These are phyloP conservation scores for Eucommia ulmoides DNA, from an alignment of 257 asterid genomes.

Conservation along the genomic window DNA sequence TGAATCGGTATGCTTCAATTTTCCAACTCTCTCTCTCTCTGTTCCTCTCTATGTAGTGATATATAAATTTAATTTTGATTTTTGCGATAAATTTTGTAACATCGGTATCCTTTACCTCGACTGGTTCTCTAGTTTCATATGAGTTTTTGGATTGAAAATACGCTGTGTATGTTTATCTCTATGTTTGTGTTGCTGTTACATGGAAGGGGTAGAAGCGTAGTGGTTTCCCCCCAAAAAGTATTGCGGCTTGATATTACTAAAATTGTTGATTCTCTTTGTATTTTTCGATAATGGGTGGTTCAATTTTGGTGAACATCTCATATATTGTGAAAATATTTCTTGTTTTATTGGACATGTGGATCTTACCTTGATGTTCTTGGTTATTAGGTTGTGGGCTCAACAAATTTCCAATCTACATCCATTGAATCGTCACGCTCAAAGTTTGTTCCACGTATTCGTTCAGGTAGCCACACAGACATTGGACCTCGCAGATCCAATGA, in stretches of 20 bases:
- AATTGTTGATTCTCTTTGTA: not conserved
- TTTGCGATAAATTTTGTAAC: too few relatives aligned
- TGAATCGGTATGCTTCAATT: not conserved
- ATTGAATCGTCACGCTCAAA: conserved; percentile 27
- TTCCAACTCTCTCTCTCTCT: not conserved
- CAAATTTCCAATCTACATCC: conserved; percentile 28
- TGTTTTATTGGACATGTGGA: not conserved
- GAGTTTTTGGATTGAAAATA: too few relatives aligned
- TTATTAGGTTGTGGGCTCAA: conserved; percentile 59
- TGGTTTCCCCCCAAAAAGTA: too few relatives aligned
- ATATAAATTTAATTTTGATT: too few relatives aligned
- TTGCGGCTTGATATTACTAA: not conserved
- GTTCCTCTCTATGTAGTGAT: too few relatives aligned
- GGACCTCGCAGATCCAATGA: conserved; percentile 81
- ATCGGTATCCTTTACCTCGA: too few relatives aligned
- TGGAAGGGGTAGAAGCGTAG: too few relatives aligned
- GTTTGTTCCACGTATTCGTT: conserved; percentile 38
- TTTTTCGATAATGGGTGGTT: not conserved
- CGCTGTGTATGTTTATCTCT: too few relatives aligned
- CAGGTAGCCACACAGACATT: conserved; percentile 80
- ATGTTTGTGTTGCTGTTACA: not conserved
- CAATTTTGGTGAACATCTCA: not conserved
- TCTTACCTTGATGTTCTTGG: not conserved
- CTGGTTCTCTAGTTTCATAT: too few relatives aligned
- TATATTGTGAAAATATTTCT: not conserved